Conservation (phyloP, 225 moss, liverwort and hornwort species). For the Ulota crispa region DNA sequence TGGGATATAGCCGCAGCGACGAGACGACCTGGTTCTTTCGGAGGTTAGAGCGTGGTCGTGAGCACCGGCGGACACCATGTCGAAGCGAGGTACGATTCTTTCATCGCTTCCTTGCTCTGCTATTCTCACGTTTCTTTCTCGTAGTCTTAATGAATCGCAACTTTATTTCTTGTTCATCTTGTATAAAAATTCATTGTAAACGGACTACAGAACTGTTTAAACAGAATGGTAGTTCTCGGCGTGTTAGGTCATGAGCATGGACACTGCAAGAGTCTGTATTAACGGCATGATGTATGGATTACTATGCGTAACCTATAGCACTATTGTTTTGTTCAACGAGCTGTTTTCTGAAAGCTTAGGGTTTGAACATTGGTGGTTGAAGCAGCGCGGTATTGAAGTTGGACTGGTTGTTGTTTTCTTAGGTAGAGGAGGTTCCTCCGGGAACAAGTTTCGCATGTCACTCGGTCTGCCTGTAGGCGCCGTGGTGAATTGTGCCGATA, state of each 20-base stretch:
- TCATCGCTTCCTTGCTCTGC: not conserved
- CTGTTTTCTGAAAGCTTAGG: not conserved
- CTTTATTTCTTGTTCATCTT: not conserved
- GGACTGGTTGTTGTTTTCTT: not conserved
- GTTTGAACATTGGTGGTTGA: not conserved
- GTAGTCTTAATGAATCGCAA: too few relatives aligned
- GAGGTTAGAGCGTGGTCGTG: conserved; percentile 19
- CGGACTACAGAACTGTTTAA: not conserved
- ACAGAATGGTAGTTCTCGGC: not conserved
- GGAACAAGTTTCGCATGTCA: conserved; percentile 94
- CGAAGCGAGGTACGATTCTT: conserved; percentile 46
- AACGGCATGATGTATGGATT: not conserved
- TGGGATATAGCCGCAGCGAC: conserved; percentile 30
- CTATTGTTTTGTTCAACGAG: not conserved
- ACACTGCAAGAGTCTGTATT: not conserved
- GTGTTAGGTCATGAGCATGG: not conserved
- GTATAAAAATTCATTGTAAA: not conserved
- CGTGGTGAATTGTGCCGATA: conserved; percentile 88
- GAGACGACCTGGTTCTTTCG: rapidly evolving
- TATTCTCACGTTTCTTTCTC: not conserved
- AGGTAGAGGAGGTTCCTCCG: conserved; percentile 91
- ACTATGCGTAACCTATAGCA: not conserved
- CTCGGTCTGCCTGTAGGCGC: conserved; percentile 86
- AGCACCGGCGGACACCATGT: conserved; percentile 39
- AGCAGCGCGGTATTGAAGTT: not conserved